phyloP scores from a whole-genome alignment of 2,329 filamentous ascomycete genomes.

The Cercospora sp. region DNA sequence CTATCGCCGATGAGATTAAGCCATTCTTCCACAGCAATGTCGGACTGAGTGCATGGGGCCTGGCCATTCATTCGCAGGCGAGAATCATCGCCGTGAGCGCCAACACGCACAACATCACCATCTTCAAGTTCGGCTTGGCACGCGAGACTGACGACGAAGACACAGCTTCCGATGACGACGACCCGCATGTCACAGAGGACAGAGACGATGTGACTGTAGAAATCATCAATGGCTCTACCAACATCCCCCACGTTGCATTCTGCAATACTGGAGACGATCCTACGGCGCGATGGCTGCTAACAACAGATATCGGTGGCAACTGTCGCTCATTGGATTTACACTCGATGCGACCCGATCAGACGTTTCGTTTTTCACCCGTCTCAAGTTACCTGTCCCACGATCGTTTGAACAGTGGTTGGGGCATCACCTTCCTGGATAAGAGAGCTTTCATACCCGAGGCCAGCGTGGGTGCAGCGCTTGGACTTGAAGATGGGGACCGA shows the following conservation, averaged over 20 bases:
- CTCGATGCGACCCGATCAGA: slow-evolving; percentile 26
- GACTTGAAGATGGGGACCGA: slow-evolving; percentile 26
- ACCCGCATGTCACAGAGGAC: slow-evolving; percentile 11
- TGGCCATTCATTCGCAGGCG: slow-evolving; percentile 78
- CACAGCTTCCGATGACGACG: slow-evolving; percentile 27
- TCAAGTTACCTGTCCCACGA: slow-evolving; percentile 27
- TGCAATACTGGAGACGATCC: slow-evolving; percentile 59
- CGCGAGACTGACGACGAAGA: slow-evolving; percentile 31
- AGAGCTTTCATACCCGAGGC: slow-evolving; percentile 37
- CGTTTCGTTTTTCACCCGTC: slow-evolving; percentile 30
- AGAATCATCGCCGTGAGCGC: slow-evolving; percentile 82
- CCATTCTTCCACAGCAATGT: slow-evolving; percentile 77
- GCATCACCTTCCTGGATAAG: slow-evolving; percentile 42
- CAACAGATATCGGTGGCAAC: slow-evolving; percentile 53
- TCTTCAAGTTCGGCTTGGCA: slow-evolving; percentile 61
- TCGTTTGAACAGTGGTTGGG: slow-evolving; percentile 40
- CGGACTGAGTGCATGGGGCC: slow-evolving; percentile 78
- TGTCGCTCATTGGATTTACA: slow-evolving; percentile 37
- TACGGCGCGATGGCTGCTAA: slow-evolving; percentile 58
- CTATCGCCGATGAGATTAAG: slow-evolving; percentile 47
- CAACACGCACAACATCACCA: slow-evolving; percentile 64
- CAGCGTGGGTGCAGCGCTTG: slow-evolving; percentile 30
- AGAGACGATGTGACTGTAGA: slow-evolving; percentile 34
- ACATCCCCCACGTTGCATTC: slow-evolving; percentile 61
- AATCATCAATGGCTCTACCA: slow-evolving; percentile 42